Base-by-base conservation (phyloP, 352 stramenopile species). In the Pythium utonaiense region DNA sequence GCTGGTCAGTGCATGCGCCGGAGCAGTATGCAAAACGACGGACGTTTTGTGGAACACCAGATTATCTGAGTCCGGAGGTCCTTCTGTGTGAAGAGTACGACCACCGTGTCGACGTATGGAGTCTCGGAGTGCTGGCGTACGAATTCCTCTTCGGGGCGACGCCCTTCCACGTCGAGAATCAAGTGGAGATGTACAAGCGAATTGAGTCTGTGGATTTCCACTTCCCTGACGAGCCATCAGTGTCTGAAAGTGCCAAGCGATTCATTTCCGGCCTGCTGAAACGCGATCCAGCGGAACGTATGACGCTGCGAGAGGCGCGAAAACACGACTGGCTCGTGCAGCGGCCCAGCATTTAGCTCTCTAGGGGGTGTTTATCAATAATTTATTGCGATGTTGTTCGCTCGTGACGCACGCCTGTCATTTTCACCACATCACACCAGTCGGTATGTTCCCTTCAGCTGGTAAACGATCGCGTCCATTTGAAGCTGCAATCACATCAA, bases 1-100 rank as follows among this genome's bases (percentile, higher is more conserved):
- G 87, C 8, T 93, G 86, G 82, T 91, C 87, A 2, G 83, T 94
- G 6, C 78, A 93, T 57, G 87, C 84, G 0, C 77, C 78, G 3
- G 75, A 77, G n/a, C 73, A 85, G 1, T 73, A 79, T 56, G 71
- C 78, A 30, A 63, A 70, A 45, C 78, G 86, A 5, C 74, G 73
- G 7, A 95, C 86, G 30, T 91, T 93, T 34, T 96, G 87, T 48
- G 87, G 87, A 2, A 96, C 87, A 24, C 86, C 82, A 5, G 82
- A 95, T 57, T 96, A 96, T 58, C 49, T 96, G 38, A 92, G 83
- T 51, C 87, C 87, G 0, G 87, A 96, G 72, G 88, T 96, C 36
- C 55, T 95, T 40, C 57, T 76, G n/a, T 68, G 72, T 16, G 69
- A 85, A 51, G 36, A 76, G 38, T 89, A 95, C 57, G 78, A 91